Evolutionary conservation across 2,329 filamentous ascomycete genomes (phyloP).

Genomic region (Microcyclospora tardicrescens): DNA sequence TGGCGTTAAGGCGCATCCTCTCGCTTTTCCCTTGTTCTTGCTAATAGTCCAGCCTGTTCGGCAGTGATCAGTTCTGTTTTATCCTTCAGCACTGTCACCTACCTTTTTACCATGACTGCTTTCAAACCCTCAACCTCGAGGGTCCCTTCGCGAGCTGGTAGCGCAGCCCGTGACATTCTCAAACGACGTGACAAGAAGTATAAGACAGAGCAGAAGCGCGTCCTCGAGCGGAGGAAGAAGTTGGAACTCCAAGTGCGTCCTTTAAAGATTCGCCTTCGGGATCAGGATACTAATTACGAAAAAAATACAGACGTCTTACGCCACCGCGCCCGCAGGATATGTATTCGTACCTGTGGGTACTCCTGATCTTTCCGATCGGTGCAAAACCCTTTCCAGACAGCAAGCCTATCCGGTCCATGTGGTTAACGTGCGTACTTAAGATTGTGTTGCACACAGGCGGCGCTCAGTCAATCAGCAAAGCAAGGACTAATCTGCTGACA

Average conservation of each 20-base stretch:
- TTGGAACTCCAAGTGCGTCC: constrained; percentile 37
- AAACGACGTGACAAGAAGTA: constrained; percentile 33
- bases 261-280: background rate
- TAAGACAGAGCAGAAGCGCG: constrained; percentile 45
- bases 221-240: constrained; percentile 49
- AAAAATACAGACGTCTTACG: constrained; percentile 38
- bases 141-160: constrained; percentile 8
- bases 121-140: too few relatives aligned
- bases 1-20: background rate
- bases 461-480: too few relatives aligned
- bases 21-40: too few relatives aligned
- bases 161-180: constrained; percentile 15
- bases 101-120: too few relatives aligned
- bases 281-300: constrained; percentile 13
- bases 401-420: constrained; percentile 42
- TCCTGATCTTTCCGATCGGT: constrained; percentile 44
- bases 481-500: constrained; percentile 1
- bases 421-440: constrained; percentile 42
- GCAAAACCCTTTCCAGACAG: constrained; percentile 47
- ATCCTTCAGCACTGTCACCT: too few relatives aligned
- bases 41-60: background rate
- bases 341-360: constrained; percentile 49
- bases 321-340: constrained; percentile 44
- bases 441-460: too few relatives aligned
- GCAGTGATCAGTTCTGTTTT: background rate